Evolutionary conservation across 2,329 filamentous ascomycete species (phyloP).

Genomic region (Epichloe hybrida): DNA sequence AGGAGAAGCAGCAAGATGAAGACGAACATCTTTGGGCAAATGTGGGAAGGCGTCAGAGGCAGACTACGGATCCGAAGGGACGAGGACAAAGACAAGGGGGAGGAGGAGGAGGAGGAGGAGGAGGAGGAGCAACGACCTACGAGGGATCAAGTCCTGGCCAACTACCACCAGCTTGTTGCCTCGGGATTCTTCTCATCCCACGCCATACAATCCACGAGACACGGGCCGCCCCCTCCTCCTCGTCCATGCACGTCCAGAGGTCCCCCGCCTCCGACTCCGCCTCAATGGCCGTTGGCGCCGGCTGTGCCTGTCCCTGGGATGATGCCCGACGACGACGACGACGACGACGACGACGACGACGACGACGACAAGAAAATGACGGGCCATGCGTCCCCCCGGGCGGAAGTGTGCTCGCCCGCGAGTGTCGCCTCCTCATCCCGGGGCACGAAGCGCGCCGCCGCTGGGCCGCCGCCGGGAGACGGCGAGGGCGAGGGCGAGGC

Average conservation of each 20-base stretch:
- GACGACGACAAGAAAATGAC: too few species aligned
- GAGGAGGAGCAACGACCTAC: conserved; percentile 18
- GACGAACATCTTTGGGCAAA: conserved; percentile 21
- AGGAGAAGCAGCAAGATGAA: conserved; percentile 9
- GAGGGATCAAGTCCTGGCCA: conserved; percentile 39
- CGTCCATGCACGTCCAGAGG: not conserved
- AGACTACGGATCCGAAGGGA: conserved; percentile 18
- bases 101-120: conserved; percentile 1
- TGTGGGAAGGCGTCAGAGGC: conserved; percentile 26
- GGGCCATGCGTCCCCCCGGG: too few species aligned
- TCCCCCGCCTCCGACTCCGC: conserved; percentile 3
- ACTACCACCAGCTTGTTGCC: conserved; percentile 42
- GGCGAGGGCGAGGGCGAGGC: conserved; percentile 1
- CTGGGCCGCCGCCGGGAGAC: conserved; percentile 20
- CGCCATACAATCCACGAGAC: conserved; percentile 41
- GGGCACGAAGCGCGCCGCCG: conserved; percentile 36
- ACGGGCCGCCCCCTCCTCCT: conserved; percentile 1
- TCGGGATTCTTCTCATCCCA: conserved; percentile 45
- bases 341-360: too few species aligned
- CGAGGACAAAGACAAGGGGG: conserved; percentile 11
- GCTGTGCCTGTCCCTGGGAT: not conserved
- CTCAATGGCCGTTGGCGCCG: conserved; percentile 16
- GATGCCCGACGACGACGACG: too few species aligned
- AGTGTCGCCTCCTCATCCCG: conserved; percentile 24
- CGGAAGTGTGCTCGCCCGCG: conserved; percentile 18